phyloP scores from a whole-genome alignment of 225 moss, liverwort and hornwort genomes.

The Sphagnum contortum region DNA sequence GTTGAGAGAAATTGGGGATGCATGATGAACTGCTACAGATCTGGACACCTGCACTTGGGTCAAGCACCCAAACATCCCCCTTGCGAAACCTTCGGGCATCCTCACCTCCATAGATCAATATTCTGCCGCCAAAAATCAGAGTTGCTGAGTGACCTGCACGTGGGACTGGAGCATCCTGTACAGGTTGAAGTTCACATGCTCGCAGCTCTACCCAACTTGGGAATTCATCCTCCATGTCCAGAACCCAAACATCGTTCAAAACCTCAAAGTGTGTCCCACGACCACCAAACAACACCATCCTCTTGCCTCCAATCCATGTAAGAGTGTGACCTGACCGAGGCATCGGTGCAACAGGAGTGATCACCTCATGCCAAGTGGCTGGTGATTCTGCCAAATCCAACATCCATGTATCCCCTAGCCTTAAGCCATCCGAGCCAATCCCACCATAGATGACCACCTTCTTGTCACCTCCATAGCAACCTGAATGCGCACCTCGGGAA shows the following conservation, averaged over 20 bases:
- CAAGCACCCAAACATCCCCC: conserved; percentile 84
- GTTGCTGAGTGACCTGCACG: conserved; percentile 93
- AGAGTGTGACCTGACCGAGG: conserved; percentile 75
- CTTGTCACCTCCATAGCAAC: conserved; percentile 62
- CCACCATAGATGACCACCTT: conserved; percentile 83
- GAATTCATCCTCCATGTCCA: conserved; percentile 68
- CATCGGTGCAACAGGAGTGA: conserved; percentile 50
- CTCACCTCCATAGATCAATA: conserved; percentile 86
- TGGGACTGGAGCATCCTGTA: conserved; percentile 47
- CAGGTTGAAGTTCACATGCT: conserved; percentile 31
- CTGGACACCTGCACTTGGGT: conserved; percentile 58
- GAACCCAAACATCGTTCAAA: conserved; percentile 85
- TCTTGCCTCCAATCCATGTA: conserved; percentile 81
- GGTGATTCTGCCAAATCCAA: conserved; percentile 46
- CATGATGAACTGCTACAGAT: conserved; percentile 34
- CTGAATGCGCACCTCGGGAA: conserved; percentile 77
- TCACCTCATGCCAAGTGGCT: conserved; percentile 54
- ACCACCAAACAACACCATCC: conserved; percentile 83
- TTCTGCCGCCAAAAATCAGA: conserved; percentile 76
- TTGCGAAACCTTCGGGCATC: conserved; percentile 70
- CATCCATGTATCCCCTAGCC: conserved; percentile 79
- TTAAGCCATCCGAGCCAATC: conserved; percentile 49
- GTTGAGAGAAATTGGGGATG: conserved; percentile 20
- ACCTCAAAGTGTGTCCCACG: conserved; percentile 78
- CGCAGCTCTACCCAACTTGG: conserved; percentile 71